Conservation (phyloP, 176 grass and related monocot genomes). For the Triticum monococcum region DNA sequence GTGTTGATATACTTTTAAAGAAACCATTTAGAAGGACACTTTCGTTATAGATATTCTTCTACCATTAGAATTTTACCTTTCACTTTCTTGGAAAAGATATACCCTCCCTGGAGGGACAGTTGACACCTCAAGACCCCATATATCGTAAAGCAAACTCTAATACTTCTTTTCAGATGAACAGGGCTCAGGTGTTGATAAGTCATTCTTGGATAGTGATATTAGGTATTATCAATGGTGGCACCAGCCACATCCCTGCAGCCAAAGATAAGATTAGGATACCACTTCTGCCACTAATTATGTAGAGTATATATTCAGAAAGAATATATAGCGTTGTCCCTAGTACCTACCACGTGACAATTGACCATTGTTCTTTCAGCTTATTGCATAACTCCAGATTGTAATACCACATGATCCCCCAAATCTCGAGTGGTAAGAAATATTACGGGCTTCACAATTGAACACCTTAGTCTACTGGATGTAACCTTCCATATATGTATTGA, state of each 20-base stretch:
- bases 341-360: not conserved
- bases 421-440: not conserved
- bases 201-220: constrained; percentile 31
- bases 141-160: not conserved
- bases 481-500: constrained; percentile 7
- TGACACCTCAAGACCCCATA: not conserved
- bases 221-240: constrained; percentile 13
- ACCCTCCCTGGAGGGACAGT: not conserved
- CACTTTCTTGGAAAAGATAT: constrained; percentile 26
- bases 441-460: not conserved
- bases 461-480: constrained; percentile 1
- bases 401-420: constrained; percentile 8
- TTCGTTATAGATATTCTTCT: not conserved
- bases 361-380: not conserved
- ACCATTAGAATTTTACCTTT: not conserved
- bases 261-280: constrained; percentile 12
- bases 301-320: constrained; percentile 5
- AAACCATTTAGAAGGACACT: not conserved
- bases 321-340: not conserved
- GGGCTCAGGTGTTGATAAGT: not conserved
- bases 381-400: not conserved
- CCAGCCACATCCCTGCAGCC: not conserved
- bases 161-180: not conserved
- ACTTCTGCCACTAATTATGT: not conserved
- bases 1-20: not conserved